These are phyloP conservation scores for Neurospora sp. DNA, from an alignment of 495 filamentous ascomycete genomes.

Conservation along the genomic window DNA sequence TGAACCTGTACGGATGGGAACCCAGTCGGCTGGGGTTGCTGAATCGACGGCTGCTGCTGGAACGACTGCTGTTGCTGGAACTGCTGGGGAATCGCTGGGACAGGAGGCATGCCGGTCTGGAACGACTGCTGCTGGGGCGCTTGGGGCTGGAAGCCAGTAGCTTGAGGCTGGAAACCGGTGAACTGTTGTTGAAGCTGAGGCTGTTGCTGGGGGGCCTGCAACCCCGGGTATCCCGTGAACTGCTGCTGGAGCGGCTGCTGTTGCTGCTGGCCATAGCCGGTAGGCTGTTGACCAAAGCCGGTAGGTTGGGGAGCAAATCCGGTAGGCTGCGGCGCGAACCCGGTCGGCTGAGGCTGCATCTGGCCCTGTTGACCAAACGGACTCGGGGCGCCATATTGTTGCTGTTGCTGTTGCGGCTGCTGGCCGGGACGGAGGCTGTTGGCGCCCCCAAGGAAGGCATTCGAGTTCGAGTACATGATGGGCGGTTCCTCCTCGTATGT, in stretches of 20 bases:
- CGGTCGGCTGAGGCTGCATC: conserved; percentile 39
- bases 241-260: conserved; percentile 52
- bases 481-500: background rate
- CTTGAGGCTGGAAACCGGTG: conserved; percentile 39
- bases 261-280: conserved; percentile 34
- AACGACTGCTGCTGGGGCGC: conserved; percentile 32
- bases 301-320: conserved; percentile 51
- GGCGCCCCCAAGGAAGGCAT: conserved; percentile 68
- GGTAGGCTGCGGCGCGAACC: conserved; percentile 42
- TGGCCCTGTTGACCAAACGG: conserved; percentile 29
- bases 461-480: conserved; percentile 80
- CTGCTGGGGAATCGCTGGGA: conserved; percentile 46
- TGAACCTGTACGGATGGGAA: conserved; percentile 27
- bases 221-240: conserved; percentile 44
- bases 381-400: conserved; percentile 46
- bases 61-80: conserved; percentile 31
- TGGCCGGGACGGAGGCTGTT: conserved; percentile 63
- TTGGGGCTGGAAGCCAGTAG: conserved; percentile 32
- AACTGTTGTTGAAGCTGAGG: conserved; percentile 47
- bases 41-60: conserved; percentile 29
- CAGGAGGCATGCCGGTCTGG: conserved; percentile 40
- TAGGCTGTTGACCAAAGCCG: conserved; percentile 44
- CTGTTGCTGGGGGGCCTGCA: conserved; percentile 39
- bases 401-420: conserved; percentile 16
- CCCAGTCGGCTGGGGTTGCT: conserved; percentile 32